A percentile compares a stretch with the other conserved stretches of the same genome.
Conservation (phyloP, 2,329 filamentous ascomycete genomes). For the Chaetomium globosum region DNA sequence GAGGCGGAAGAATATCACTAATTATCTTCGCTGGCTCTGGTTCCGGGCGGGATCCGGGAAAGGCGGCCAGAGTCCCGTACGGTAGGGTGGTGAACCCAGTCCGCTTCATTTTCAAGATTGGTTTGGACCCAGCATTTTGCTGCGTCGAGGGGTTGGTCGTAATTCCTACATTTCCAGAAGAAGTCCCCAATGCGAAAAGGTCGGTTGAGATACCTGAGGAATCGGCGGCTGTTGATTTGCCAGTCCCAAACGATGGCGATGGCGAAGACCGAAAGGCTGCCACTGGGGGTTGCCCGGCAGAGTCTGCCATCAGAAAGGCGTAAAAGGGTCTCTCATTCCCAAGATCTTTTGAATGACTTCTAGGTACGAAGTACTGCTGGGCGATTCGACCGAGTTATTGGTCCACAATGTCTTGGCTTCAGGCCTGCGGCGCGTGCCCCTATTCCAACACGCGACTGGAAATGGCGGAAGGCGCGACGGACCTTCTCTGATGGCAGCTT, state of each 20-base stretch:
- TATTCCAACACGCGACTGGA: neutral
- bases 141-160: neutral
- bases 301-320: neutral
- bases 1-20: constrained; percentile 29
- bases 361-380: too few species aligned
- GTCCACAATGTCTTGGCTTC: neutral
- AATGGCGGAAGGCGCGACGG: neutral
- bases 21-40: constrained; percentile 27
- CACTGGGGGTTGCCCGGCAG: neutral
- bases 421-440: neutral
- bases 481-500: neutral
- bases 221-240: neutral
- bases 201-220: neutral
- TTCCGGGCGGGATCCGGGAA: neutral
- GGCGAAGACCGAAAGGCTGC: neutral
- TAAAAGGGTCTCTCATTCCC: neutral
- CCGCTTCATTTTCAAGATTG: constrained; percentile 26
- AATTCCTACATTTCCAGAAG: neutral
- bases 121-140: neutral
- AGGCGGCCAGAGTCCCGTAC: neutral
- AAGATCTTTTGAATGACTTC: neutral
- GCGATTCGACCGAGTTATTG: neutral
- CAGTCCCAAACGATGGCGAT: neutral
- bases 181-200: neutral
- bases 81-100: constrained; percentile 15